Evolutionary conservation across 306 rosid species (phyloP), one percentile per base, ranked within the genome.

Genomic region (Leucaena leucocephala): DNA sequence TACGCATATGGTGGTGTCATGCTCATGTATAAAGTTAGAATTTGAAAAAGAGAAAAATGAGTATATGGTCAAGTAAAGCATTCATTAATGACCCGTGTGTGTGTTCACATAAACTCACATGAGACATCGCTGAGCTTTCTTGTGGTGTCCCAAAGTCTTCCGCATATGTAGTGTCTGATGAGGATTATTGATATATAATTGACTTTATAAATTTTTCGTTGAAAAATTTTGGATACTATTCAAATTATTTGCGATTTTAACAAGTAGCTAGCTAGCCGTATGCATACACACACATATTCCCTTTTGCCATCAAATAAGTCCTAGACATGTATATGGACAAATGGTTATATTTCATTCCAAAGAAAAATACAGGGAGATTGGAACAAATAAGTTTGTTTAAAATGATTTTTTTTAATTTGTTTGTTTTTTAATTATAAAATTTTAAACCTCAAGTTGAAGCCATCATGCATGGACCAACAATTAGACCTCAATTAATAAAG

Each of bases 381-480:
- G 6, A 61, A 17, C 19, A 45, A 22, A 22, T 11, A 61, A 22
- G 21, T 59, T 40, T 9, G 4, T 38, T 38, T 4, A 42, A n/a
- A 40, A 21, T 39, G 27, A 19, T 5, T 55, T 5, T 19, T 54
- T 38, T 17, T 55, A 8, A 7, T 7, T 59, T 21, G 38, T 59
- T 27, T 22, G 14, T 12, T 12, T 78, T 72, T 48, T 68, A 68
- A 61, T 15, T 36, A 64, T 80, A 71, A 71, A 42, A 78, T 59
- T 27, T 84, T 75, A 77, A 84, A 81, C 64, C 35, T 69, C 38
- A 45, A 21, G 21, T 33, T 21, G 57, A 36, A 58, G 69, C 42
- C 76, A 72, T 54, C 12, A 74, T 49, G 40, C 82, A 68, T 17
- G 58, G 2, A 80, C 80, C 78, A 79, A 74, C 75, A 74, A 63